A percentile compares a stretch with the other conserved stretches of the same genome.
These are phyloP conservation scores for Cladosporium sp. DNA, from an alignment of 2,329 filamentous ascomycete species.

Conservation along the genomic window DNA sequence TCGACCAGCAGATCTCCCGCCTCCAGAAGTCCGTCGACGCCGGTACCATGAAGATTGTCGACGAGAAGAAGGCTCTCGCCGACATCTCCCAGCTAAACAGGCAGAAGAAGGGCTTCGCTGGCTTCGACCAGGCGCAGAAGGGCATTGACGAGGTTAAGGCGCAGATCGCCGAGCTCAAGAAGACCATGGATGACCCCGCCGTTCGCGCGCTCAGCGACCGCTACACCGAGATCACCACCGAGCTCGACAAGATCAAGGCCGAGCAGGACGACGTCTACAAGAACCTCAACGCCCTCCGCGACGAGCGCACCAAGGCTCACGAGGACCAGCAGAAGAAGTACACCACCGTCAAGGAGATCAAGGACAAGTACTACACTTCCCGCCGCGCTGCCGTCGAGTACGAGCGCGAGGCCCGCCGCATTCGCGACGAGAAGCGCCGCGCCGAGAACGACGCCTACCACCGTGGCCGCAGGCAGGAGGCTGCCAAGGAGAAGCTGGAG, in stretches of 20 bases:
- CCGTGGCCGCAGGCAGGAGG: conserved; percentile 69
- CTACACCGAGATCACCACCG: conserved; percentile 78
- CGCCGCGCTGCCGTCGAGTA: conserved; percentile 78
- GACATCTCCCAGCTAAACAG: conserved; percentile 82
- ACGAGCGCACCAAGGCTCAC: conserved; percentile 79
- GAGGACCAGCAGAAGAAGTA: conserved; percentile 84
- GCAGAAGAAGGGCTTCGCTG: conserved; percentile 83
- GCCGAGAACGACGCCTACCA: conserved; percentile 71
- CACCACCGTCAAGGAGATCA: conserved; percentile 73
- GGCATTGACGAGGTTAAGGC: conserved; percentile 80
- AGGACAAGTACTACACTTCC: conserved; percentile 79
- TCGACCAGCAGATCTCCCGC: conserved; percentile 74
- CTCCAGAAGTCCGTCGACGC: conserved; percentile 83
- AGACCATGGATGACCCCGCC: conserved; percentile 85
- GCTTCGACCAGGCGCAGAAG: conserved; percentile 81
- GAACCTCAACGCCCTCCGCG: conserved; percentile 75
- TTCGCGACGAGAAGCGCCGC: conserved; percentile 70
- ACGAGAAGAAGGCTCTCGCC: conserved; percentile 88
- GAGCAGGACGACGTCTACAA: conserved; percentile 91
- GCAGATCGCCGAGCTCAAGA: conserved; percentile 84
- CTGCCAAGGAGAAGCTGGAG: conserved; percentile 69
- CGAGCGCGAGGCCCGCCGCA: conserved; percentile 76
- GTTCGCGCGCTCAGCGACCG: conserved; percentile 80
- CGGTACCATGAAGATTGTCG: conserved; percentile 89
- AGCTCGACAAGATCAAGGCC: conserved; percentile 84